A percentile compares a stretch with the other conserved stretches of the same genome.
phyloP scores from a whole-genome alignment of 495 filamentous ascomycete species.

The Penicillium chermesinum region DNA sequence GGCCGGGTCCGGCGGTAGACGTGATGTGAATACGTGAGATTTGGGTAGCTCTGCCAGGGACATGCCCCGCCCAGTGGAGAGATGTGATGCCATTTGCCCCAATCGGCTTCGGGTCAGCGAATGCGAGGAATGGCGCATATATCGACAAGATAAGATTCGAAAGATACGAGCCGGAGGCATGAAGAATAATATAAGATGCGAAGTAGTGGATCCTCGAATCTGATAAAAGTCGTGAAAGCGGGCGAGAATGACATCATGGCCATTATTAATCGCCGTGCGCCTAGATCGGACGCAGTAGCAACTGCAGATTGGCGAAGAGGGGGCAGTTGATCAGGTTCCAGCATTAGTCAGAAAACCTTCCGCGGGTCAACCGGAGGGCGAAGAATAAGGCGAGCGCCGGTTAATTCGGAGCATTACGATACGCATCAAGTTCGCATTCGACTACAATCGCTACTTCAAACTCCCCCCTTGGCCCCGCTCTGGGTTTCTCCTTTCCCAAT shows the following conservation, averaged over 20 bases:
- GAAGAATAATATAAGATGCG: not conserved
- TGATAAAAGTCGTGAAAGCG: constrained; percentile 5
- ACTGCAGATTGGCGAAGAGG: no score
- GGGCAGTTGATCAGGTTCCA: no score
- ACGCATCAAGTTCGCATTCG: no score
- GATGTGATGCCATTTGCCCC: constrained; percentile 49
- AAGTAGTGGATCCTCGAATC: not conserved
- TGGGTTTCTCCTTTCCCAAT: no score
- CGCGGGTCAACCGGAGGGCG: no score
- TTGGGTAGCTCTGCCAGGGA: constrained; percentile 73
- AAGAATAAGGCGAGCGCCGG: no score
- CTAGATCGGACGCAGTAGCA: no score
- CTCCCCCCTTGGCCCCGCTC: no score
- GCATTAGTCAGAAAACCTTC: no score
- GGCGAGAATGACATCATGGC: constrained; percentile 21
- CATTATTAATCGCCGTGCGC: constrained; percentile 22
- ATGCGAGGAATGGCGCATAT: constrained; percentile 20
- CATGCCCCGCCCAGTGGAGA: constrained; percentile 33
- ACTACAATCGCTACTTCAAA: no score
- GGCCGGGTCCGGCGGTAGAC: constrained; percentile 67
- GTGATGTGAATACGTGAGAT: constrained; percentile 76
- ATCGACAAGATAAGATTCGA: constrained; percentile 7
- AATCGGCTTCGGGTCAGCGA: constrained; percentile 19
- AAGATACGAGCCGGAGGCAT: constrained; percentile 8
- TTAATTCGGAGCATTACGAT: no score